A percentile compares a stretch with the other conserved stretches of the same genome.
phyloP scores from a whole-genome alignment of 179 eudicot genomes.

The Vitellaria paradoxa region DNA sequence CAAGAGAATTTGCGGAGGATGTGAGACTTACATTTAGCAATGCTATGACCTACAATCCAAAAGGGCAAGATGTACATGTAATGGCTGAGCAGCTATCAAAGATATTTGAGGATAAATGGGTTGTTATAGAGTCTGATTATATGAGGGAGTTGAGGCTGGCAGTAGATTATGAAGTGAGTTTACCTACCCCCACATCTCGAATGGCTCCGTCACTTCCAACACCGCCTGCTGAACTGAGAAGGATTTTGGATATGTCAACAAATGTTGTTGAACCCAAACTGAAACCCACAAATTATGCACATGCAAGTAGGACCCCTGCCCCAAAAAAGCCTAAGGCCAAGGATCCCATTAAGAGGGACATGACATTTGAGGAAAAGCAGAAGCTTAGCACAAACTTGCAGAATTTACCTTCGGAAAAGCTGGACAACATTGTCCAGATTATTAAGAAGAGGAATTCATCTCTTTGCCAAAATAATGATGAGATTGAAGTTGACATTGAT shows the following conservation, averaged over 20 bases:
- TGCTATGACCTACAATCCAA: conserved; percentile 67
- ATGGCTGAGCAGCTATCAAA: conserved; percentile 49
- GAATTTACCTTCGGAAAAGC: conserved; percentile 66
- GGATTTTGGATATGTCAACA: conserved; percentile 22
- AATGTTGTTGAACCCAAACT: conserved; percentile 16
- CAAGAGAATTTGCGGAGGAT: conserved; percentile 64
- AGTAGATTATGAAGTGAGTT: conserved; percentile 34
- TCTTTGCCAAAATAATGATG: conserved; percentile 60
- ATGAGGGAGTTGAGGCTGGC: conserved; percentile 32
- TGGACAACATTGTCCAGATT: conserved; percentile 59
- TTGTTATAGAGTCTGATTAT: conserved; percentile 42
- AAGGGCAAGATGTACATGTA: conserved; percentile 67
- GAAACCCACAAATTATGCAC: conserved; percentile 12
- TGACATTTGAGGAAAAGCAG: conserved; percentile 74
- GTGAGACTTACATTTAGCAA: conserved; percentile 65
- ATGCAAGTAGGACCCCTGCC: conserved; percentile 28
- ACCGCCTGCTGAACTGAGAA: conserved; percentile 20
- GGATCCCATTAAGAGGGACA: conserved; percentile 61
- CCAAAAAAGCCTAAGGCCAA: conserved; percentile 70
- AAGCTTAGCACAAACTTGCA: conserved; percentile 61
- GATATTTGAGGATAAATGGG: conserved; percentile 55
- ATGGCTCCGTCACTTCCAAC: conserved; percentile 17
- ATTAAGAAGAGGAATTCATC: conserved; percentile 56
- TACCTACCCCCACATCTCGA: conserved; percentile 40
- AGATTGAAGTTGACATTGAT: conserved; percentile 81